A percentile compares a stretch with the other conserved stretches of the same genome.
These are phyloP conservation scores for Tricholoma sp. DNA, from an alignment of 768 basidiomycete genomes.

Conservation along the genomic window DNA sequence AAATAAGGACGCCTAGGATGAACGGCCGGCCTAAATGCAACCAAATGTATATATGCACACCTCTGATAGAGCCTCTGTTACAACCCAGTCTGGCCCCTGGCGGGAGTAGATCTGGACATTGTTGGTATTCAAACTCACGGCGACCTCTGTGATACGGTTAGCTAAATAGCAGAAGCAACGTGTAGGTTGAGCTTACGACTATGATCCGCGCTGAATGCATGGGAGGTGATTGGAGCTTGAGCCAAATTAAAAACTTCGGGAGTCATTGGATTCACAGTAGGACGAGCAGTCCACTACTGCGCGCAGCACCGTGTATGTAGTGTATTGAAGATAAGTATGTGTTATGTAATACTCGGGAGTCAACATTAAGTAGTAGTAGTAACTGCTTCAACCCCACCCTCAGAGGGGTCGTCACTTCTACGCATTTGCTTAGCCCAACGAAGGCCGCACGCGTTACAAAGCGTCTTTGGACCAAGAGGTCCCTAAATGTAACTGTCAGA, in stretches of 20 bases:
- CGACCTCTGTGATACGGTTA: conserved; percentile 58
- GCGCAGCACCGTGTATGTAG: too few species aligned
- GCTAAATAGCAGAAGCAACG: neutral
- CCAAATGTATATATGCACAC: conserved; percentile 33
- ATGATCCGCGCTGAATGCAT: conserved; percentile 88
- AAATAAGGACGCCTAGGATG: neutral
- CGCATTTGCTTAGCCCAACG: conserved; percentile 79
- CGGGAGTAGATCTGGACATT: conserved; percentile 79
- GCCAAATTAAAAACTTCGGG: conserved; percentile 76
- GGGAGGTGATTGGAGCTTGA: conserved; percentile 82
- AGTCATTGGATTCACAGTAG: conserved; percentile 47
- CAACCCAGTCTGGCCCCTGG: conserved; percentile 62
- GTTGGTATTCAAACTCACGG: conserved; percentile 85
- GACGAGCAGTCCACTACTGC: conserved; percentile 89
- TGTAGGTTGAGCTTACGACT: conserved; percentile 53
- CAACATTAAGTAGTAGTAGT: neutral
- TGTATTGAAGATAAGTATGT: neutral
- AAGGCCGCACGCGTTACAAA: conserved; percentile 95
- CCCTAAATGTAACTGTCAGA: conserved; percentile 44
- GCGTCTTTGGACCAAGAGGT: conserved; percentile 91
- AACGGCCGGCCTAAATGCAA: neutral
- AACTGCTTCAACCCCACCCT: conserved; percentile 8
- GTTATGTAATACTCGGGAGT: neutral
- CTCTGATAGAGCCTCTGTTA: conserved; percentile 79
- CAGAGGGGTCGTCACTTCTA: conserved; percentile 31